Evolutionary conservation across 495 filamentous ascomycete genomes (phyloP).

Genomic region (Penicillium egyptiacum): DNA sequence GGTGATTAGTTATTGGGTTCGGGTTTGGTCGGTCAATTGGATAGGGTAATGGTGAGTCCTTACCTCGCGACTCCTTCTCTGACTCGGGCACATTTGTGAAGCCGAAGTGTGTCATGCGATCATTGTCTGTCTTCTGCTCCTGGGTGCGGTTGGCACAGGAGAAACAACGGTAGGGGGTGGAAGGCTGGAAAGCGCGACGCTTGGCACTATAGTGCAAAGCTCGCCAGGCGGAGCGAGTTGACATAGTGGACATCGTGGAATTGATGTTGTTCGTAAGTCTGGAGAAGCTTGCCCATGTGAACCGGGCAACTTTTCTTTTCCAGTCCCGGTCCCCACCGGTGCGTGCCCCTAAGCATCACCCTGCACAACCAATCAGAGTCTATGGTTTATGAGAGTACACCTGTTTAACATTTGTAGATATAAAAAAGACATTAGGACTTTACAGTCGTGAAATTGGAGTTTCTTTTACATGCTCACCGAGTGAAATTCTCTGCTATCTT

Average conservation of each 20-base stretch:
- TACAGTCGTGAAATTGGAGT: neutral
- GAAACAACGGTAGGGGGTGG: constrained; percentile 52
- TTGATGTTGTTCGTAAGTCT: constrained; percentile 1
- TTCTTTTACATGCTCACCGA: neutral
- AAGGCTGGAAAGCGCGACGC: constrained; percentile 26
- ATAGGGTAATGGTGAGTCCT: constrained; percentile 8
- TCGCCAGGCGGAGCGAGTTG: constrained; percentile 40
- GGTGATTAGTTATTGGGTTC: constrained; percentile 20
- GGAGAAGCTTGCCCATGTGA: constrained; percentile 4
- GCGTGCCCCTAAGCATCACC: constrained; percentile 7
- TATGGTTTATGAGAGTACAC: neutral
- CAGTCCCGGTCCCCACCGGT: constrained; percentile 12
- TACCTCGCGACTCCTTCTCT: constrained; percentile 76
- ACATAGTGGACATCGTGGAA: constrained; percentile 22
- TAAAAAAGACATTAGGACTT: neutral
- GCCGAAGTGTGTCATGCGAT: constrained; percentile 86
- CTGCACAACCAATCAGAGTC: constrained; percentile 20
- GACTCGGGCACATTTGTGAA: constrained; percentile 83
- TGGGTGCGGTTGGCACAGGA: constrained; percentile 52
- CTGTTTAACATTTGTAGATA: neutral
- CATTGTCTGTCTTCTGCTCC: constrained; percentile 46
- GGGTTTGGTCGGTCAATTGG: neutral
- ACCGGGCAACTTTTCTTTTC: constrained; percentile 27
- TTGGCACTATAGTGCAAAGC: constrained; percentile 35
- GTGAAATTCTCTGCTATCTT: neutral